Evolutionary conservation across 2,329 filamentous ascomycete species (phyloP).

Genomic region (Coniochaeta pulveracea): DNA sequence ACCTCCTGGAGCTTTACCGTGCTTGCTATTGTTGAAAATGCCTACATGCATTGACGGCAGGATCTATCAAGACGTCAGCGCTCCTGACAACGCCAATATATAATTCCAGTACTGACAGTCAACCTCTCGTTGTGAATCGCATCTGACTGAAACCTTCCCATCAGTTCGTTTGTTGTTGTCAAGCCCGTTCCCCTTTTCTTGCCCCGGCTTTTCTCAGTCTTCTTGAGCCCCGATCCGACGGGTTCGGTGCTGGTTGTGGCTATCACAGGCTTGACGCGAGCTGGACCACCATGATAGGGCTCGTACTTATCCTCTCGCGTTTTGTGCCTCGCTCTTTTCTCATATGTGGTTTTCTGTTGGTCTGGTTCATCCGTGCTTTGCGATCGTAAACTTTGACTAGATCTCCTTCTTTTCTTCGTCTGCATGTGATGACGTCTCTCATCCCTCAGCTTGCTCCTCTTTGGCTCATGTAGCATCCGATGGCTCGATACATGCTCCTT

Average conservation of each 20-base stretch:
- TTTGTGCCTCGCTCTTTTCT: conserved; percentile 41
- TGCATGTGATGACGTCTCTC: neutral
- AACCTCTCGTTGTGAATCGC: conserved; percentile 39
- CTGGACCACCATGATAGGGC: conserved; percentile 16
- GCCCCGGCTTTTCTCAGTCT: conserved; percentile 8
- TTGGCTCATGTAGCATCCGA: neutral
- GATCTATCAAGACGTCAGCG: neutral
- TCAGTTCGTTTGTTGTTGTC: conserved; percentile 31
- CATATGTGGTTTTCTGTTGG: conserved; percentile 20
- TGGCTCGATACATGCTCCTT: neutral
- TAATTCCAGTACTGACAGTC: conserved; percentile 25
- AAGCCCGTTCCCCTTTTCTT: conserved; percentile 18
- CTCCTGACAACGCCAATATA: neutral
- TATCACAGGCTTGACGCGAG: conserved; percentile 4
- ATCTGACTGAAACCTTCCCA: conserved; percentile 43
- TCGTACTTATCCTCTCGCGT: conserved; percentile 46
- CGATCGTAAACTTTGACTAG: conserved; percentile 6
- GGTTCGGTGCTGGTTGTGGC: conserved; percentile 10
- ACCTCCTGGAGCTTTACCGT: neutral
- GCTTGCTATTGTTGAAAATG: neutral
- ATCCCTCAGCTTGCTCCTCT: neutral
- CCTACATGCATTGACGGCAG: neutral
- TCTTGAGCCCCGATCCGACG: too few relatives aligned
- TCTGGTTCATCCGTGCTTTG: conserved; percentile 8
- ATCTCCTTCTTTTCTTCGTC: conserved; percentile 5